Evolutionary conservation across 257 asterid species (phyloP).

Genomic region (Craterostigma plantagineum): DNA sequence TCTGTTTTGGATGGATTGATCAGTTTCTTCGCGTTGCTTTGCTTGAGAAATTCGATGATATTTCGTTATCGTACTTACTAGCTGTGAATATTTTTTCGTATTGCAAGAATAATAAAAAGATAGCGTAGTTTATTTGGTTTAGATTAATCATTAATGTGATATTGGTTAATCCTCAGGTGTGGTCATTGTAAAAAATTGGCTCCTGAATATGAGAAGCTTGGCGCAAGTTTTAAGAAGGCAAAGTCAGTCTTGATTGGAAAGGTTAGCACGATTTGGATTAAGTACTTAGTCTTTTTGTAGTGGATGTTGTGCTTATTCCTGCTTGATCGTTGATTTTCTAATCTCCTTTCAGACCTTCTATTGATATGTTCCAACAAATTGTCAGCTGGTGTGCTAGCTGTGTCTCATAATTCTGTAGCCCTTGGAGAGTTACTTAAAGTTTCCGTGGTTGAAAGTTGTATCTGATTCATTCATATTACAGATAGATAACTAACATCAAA

Average conservation of each 20-base stretch:
- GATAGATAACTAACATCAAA: too few relatives aligned
- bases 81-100: neutral
- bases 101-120: slow-evolving; percentile 3
- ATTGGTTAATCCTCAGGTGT: slow-evolving; percentile 42
- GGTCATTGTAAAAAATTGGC: slow-evolving; percentile 98
- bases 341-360: too few relatives aligned
- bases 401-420: too few relatives aligned
- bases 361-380: too few relatives aligned
- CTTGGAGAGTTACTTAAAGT: too few relatives aligned
- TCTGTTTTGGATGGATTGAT: slow-evolving; percentile 6
- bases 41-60: too few relatives aligned
- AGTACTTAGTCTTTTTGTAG: neutral
- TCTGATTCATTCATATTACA: too few relatives aligned
- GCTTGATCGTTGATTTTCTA: neutral
- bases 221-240: slow-evolving; percentile 80
- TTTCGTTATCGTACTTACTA: too few relatives aligned
- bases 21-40: too few relatives aligned
- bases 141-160: slow-evolving; percentile 4
- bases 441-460: too few relatives aligned
- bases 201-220: slow-evolving; percentile 85
- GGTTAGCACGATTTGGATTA: slow-evolving; percentile 26
- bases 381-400: too few relatives aligned
- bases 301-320: neutral
- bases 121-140: neutral
- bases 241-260: slow-evolving; percentile 80